Evolutionary conservation across 345 rosid species (phyloP).

Genomic region (Populus davidiana): DNA sequence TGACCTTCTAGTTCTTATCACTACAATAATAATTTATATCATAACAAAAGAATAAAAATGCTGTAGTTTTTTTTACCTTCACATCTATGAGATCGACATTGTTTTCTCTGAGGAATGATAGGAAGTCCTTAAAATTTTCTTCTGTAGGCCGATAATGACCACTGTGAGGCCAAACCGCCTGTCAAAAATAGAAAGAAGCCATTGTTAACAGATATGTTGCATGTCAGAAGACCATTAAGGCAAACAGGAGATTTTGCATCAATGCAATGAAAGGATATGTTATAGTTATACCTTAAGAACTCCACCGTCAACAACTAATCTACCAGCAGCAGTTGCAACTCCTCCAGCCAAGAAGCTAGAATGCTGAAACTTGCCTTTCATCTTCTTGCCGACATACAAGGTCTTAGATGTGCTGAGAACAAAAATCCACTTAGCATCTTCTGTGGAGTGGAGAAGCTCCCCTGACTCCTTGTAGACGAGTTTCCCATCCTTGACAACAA

Average conservation of each 20-base stretch:
- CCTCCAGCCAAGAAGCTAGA: slow-evolving; percentile 97
- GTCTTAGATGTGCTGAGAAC: slow-evolving; percentile 75
- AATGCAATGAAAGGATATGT: not conserved
- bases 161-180: slow-evolving; percentile 98
- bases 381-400: slow-evolving; percentile 75
- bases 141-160: slow-evolving; percentile 94
- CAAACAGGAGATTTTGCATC: no score
- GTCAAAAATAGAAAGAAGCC: slow-evolving; percentile 14
- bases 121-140: slow-evolving; percentile 71
- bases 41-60: not conserved
- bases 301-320: slow-evolving; percentile 62
- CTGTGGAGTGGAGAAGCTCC: slow-evolving; percentile 54
- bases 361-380: slow-evolving; percentile 81
- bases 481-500: slow-evolving; percentile 60
- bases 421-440: slow-evolving; percentile 81
- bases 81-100: slow-evolving; percentile 72
- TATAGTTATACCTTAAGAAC: slow-evolving; percentile 47
- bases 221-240: not conserved
- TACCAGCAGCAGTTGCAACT: slow-evolving; percentile 77
- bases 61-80: slow-evolving; percentile 42
- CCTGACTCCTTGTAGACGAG: slow-evolving; percentile 61
- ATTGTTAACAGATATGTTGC: slow-evolving; percentile 12
- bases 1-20: not conserved
- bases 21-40: not conserved
- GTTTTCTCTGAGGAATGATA: slow-evolving; percentile 66